Conservation (phyloP, 257 asterid species). For the Asclepias syriaca region DNA sequence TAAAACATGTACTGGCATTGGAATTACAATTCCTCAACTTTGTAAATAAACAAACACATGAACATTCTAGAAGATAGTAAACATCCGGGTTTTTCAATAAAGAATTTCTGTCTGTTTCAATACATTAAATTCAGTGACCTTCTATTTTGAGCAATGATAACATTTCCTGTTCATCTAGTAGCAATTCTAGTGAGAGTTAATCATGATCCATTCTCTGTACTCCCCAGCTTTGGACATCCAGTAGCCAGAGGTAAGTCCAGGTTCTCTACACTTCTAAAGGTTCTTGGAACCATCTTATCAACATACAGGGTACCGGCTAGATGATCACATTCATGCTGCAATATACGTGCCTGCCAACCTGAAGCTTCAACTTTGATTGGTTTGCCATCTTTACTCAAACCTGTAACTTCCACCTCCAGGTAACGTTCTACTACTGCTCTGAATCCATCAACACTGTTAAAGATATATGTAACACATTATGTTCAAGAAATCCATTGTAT, state of each 20-base stretch:
- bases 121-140: no score
- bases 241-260: conserved; percentile 71
- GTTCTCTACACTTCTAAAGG: conserved; percentile 68
- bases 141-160: no score
- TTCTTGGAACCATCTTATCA: conserved; percentile 76
- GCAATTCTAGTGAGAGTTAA: no score
- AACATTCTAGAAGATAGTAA: no score
- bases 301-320: conserved; percentile 77
- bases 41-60: no score
- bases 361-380: conserved; percentile 69
- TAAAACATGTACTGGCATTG: no score
- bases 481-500: no score
- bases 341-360: conserved; percentile 96
- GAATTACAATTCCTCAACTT: no score
- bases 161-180: no score
- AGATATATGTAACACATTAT: not conserved
- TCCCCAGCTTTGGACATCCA: conserved; percentile 74
- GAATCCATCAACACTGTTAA: conserved; percentile 67
- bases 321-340: conserved; percentile 94
- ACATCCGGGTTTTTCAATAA: no score
- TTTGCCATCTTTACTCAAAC: conserved; percentile 58
- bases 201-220: conserved; percentile 4
- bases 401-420: conserved; percentile 75
- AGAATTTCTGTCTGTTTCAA: no score
- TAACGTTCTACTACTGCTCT: conserved; percentile 84